phyloP scores from a whole-genome alignment of 129 eudicot genomes.

The Escallonia herrerae region DNA sequence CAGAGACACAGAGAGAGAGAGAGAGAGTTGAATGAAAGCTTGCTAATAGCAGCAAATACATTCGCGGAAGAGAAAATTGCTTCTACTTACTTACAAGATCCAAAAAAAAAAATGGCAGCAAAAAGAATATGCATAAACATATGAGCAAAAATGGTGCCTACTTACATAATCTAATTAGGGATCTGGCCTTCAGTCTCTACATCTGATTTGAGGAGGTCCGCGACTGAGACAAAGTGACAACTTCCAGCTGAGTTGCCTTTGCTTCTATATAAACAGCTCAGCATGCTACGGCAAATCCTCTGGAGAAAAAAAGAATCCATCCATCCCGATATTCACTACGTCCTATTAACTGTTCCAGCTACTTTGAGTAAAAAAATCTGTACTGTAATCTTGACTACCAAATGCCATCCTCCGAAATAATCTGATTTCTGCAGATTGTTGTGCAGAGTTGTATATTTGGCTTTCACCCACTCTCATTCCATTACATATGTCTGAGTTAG shows the following conservation, averaged over 20 bases:
- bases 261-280: constrained; percentile 5
- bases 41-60: constrained; percentile 15
- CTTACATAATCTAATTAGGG: constrained; percentile 23
- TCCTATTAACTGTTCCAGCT: constrained; percentile 20
- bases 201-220: constrained; percentile 3
- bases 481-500: constrained; percentile 50
- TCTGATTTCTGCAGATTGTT: constrained; percentile 72
- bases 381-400: constrained; percentile 62
- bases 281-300: constrained; percentile 7
- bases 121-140: constrained; percentile 15
- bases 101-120: constrained; percentile 25
- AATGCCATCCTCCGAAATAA: constrained; percentile 80
- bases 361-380: constrained; percentile 54
- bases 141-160: constrained; percentile 21
- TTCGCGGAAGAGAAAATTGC: constrained; percentile 8
- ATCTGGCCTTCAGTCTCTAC: constrained; percentile 6
- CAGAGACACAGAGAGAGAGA: too few relatives aligned
- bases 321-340: constrained; percentile 12
- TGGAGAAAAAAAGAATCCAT: constrained; percentile 11
- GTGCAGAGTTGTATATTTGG: constrained; percentile 48
- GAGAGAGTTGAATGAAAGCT: neutral
- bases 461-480: constrained; percentile 93
- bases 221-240: neutral
- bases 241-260: neutral
- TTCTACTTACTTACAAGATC: constrained; percentile 32